phyloP scores from a whole-genome alignment of 2,329 filamentous ascomycete species.

The Xylaria sp. region DNA sequence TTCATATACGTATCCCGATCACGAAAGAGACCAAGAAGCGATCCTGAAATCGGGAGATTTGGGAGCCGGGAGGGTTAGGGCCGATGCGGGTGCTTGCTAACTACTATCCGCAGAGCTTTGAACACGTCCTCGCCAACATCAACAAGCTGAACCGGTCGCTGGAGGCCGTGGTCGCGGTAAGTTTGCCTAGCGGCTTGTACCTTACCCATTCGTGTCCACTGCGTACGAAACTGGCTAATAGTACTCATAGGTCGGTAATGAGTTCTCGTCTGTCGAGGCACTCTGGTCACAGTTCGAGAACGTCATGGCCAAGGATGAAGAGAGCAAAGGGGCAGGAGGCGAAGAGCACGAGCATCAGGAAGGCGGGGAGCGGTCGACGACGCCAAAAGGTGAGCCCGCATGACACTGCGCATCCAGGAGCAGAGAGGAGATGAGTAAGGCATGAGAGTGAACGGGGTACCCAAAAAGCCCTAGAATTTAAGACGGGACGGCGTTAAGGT shows the following conservation, averaged over 20 bases:
- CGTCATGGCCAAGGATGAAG: constrained; percentile 80
- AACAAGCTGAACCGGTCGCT: constrained; percentile 93
- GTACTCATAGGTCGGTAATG: constrained; percentile 78
- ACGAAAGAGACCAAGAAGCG: no score
- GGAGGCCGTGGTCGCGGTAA: constrained; percentile 86
- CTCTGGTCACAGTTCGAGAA: constrained; percentile 97
- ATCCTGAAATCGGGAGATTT: no score
- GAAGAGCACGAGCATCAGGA: constrained; percentile 38
- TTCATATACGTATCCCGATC: no score
- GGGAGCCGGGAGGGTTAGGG: no score
- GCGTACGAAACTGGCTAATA: background rate
- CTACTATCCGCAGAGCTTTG: constrained; percentile 63
- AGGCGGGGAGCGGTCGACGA: constrained; percentile 20
- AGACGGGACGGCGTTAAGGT: constrained; percentile 8
- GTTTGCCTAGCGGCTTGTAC: constrained; percentile 37
- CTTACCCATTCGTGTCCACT: background rate
- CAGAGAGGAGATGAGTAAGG: background rate
- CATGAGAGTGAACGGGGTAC: background rate
- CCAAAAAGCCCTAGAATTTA: no score
- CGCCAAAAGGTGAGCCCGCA: constrained; percentile 17
- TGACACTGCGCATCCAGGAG: background rate
- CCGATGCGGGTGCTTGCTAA: background rate
- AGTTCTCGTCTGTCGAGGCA: constrained; percentile 95
- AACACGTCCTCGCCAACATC: constrained; percentile 92
- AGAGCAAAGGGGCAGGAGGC: constrained; percentile 37